These are phyloP conservation scores for Leishmania guyanensis DNA, from an alignment of 208 protist genomes.

Conservation along the genomic window DNA sequence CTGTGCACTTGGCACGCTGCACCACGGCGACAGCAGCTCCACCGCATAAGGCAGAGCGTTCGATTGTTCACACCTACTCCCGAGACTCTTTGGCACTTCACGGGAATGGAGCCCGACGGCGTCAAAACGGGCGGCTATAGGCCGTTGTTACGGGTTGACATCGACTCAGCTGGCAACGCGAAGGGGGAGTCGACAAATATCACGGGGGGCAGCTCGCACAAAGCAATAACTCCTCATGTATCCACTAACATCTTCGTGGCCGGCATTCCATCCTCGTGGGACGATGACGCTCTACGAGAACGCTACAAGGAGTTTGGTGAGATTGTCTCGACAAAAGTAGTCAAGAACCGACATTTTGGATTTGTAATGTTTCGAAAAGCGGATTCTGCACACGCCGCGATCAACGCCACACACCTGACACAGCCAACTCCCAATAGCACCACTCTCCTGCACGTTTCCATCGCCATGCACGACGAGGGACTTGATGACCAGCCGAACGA, in stretches of 20 bases:
- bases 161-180: conserved; percentile 37
- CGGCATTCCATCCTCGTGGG: conserved; percentile 79
- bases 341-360: conserved; percentile 81
- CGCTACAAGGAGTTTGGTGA: conserved; percentile 81
- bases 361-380: conserved; percentile 90
- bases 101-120: conserved; percentile 18
- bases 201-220: conserved; percentile 40
- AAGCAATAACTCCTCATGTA: conserved; percentile 70
- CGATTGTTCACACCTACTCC: not conserved
- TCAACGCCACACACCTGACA: conserved; percentile 83
- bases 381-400: conserved; percentile 82
- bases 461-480: conserved; percentile 93
- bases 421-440: conserved; percentile 52
- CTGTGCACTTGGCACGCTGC: not conserved
- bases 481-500: conserved; percentile 87
- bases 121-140: conserved; percentile 48
- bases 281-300: conserved; percentile 66
- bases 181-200: conserved; percentile 19
- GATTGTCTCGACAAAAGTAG: conserved; percentile 86
- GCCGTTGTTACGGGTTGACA: conserved; percentile 71
- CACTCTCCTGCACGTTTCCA: conserved; percentile 79
- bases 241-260: conserved; percentile 92
- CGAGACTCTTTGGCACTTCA: not conserved
- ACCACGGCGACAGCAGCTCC: not conserved
- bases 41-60: not conserved